These are phyloP conservation scores for Euptelea pleiosperma DNA, from an alignment of 164 flowering plant genomes.

Conservation along the genomic window DNA sequence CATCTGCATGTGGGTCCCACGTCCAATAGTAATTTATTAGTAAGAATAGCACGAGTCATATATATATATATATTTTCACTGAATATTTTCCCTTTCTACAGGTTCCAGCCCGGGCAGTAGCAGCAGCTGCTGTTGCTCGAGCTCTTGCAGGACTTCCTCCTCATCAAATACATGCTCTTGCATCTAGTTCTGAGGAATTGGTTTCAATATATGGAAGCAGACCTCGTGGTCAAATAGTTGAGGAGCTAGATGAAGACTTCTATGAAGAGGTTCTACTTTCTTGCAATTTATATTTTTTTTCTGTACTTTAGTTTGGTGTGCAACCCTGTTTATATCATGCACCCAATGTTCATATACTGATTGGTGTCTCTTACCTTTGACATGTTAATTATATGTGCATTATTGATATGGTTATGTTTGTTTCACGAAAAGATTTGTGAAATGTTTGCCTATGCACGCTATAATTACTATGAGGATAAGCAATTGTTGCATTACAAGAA, in stretches of 20 bases:
- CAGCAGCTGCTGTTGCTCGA: slow-evolving; percentile 96
- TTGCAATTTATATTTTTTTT: not conserved
- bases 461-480: too few species aligned
- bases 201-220: slow-evolving; percentile 84
- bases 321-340: not conserved
- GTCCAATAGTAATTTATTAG: too few species aligned
- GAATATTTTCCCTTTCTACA: slow-evolving; percentile 20
- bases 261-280: slow-evolving; percentile 70
- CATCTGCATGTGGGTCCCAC: too few species aligned
- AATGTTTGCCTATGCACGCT: too few species aligned
- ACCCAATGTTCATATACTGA: not conserved
- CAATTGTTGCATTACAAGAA: too few species aligned
- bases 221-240: slow-evolving; percentile 50
- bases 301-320: not conserved
- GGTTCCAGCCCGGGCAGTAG: slow-evolving; percentile 95
- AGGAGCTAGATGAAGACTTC: slow-evolving; percentile 84
- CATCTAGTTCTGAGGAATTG: slow-evolving; percentile 77
- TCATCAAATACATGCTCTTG: slow-evolving; percentile 62
- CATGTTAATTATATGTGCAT: not conserved
- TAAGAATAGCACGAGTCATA: too few species aligned
- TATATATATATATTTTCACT: too few species aligned
- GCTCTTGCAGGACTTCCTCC: slow-evolving; percentile 88
- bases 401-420: not conserved
- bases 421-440: too few species aligned
- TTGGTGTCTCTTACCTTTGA: not conserved